Percentiles rank a stretch among this genome's conserved stretches.
Evolutionary conservation across 2,329 filamentous ascomycete species (phyloP).

Genomic region (Dactylellina leptospora): DNA sequence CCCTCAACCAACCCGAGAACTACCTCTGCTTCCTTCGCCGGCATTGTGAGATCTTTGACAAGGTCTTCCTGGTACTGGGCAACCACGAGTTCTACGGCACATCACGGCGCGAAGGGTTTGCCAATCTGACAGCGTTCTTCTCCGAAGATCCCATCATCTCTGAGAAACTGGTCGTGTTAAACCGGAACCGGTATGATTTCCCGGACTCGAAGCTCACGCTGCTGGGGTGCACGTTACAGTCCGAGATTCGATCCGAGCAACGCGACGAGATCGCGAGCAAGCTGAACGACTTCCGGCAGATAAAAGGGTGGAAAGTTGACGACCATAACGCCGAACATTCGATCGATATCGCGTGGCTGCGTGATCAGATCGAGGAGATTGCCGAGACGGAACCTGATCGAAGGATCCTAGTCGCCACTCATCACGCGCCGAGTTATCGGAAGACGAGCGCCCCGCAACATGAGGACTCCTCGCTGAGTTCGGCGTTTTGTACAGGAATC

Average conservation of each 20-base stretch:
- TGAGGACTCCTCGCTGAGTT: constrained; percentile 62
- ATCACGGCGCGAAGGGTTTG: constrained; percentile 60
- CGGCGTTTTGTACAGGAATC: constrained; percentile 67
- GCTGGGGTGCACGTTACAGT: constrained; percentile 70
- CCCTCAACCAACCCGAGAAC: constrained; percentile 63
- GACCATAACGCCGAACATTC: constrained; percentile 65
- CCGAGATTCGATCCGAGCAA: constrained; percentile 62
- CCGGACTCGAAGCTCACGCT: constrained; percentile 63
- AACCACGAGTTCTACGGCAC: constrained; percentile 68
- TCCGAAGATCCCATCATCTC: constrained; percentile 60
- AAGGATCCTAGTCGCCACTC: constrained; percentile 66
- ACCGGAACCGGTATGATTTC: constrained; percentile 62
- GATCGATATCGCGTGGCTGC: constrained; percentile 66
- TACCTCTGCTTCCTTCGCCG: constrained; percentile 63
- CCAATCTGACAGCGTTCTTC: constrained; percentile 61
- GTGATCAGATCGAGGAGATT: constrained; percentile 59
- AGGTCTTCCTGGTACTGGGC: constrained; percentile 65
- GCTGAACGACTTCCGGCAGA: constrained; percentile 66
- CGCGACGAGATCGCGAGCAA: constrained; percentile 61
- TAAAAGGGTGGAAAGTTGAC: constrained; percentile 66
- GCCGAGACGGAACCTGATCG: constrained; percentile 48
- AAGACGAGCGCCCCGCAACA: constrained; percentile 66
- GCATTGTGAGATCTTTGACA: constrained; percentile 62
- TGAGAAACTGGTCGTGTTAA: constrained; percentile 62
- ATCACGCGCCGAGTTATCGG: constrained; percentile 67